Conservation (phyloP, 257 asterid species). For the Coffea eugenioides region DNA sequence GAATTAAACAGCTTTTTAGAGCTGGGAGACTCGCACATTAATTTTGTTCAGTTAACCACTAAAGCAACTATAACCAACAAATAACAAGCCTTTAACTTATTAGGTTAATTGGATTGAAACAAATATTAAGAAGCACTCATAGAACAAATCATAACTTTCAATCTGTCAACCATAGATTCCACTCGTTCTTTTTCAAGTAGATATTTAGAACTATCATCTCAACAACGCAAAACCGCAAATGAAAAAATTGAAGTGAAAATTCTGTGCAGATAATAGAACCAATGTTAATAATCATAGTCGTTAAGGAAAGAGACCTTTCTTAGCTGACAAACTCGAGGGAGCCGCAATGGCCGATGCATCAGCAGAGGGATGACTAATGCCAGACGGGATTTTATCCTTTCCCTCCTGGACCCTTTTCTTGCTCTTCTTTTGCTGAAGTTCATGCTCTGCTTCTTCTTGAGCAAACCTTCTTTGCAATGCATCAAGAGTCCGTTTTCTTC, state of each 20-base stretch:
- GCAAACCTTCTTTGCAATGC: slow-evolving; percentile 81
- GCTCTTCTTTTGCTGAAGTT: slow-evolving; percentile 42
- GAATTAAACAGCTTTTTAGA: background rate
- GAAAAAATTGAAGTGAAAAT: background rate
- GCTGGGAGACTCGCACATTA: background rate
- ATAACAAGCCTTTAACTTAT: background rate
- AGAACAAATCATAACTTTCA: background rate
- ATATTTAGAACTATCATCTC: background rate
- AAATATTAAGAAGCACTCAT: background rate
- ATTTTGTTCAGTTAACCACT: background rate
- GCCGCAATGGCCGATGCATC: slow-evolving; percentile 20
- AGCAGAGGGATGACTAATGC: slow-evolving; percentile 22
- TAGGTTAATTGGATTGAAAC: background rate
- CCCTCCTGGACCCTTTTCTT: slow-evolving; percentile 41
- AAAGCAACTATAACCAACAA: background rate
- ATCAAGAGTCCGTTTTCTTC: slow-evolving; percentile 62
- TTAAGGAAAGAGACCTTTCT: slow-evolving; percentile 43
- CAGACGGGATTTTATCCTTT: slow-evolving; percentile 13
- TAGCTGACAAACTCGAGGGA: slow-evolving; percentile 26
- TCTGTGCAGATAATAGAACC: background rate
- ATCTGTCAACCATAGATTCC: background rate
- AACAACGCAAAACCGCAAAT: background rate
- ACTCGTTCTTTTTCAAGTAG: background rate
- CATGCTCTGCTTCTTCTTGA: slow-evolving; percentile 63
- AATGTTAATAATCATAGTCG: background rate